A percentile compares a stretch with the other conserved stretches of the same genome.
Conservation (phyloP, 331 rosid genomes). For the Malus hybrid region DNA sequence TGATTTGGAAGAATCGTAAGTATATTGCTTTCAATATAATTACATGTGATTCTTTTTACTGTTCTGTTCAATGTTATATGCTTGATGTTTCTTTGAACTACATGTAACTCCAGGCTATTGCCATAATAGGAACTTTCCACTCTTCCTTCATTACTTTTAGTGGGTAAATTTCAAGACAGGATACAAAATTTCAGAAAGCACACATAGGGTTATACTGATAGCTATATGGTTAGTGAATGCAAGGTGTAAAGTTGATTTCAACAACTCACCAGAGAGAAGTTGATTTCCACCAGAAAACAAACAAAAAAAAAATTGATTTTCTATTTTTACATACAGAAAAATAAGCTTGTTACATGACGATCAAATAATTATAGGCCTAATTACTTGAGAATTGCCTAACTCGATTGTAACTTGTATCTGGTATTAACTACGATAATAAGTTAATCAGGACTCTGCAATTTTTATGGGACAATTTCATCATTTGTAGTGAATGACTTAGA, state of each 20-base stretch:
- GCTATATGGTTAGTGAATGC: background rate
- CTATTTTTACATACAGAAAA: background rate
- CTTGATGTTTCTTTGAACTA: background rate
- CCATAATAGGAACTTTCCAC: background rate
- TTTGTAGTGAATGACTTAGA: background rate
- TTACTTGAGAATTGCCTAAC: background rate
- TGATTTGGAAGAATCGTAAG: constrained; percentile 98
- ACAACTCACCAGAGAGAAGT: background rate
- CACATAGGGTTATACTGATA: background rate
- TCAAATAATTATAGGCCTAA: background rate
- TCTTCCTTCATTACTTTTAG: background rate
- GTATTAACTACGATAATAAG: background rate
- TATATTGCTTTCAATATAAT: constrained; percentile 17
- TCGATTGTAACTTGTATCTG: background rate
- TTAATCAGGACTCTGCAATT: background rate
- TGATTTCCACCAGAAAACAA: background rate
- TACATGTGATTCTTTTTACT: background rate
- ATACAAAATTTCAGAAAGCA: background rate
- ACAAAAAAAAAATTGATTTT: background rate
- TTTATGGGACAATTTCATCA: background rate
- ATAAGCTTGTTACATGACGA: background rate
- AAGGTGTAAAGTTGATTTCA: background rate
- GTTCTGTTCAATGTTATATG: background rate
- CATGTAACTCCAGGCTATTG: background rate
- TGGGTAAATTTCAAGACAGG: background rate